These are phyloP conservation scores for Stemphylium lycopersici DNA, from an alignment of 2,329 filamentous ascomycete species.

Conservation along the genomic window DNA sequence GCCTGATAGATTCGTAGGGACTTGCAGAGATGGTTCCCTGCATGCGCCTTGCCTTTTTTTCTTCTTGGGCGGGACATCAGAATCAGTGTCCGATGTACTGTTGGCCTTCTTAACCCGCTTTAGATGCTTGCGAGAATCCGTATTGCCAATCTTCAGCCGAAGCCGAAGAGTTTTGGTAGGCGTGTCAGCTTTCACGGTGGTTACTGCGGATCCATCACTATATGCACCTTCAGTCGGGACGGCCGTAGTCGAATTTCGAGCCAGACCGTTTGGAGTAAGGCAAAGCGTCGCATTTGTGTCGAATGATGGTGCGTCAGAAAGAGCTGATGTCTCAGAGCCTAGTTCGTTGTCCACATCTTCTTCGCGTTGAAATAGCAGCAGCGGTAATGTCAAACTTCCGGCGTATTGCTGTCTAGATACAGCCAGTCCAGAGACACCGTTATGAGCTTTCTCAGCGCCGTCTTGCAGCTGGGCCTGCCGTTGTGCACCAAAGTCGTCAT, in stretches of 20 bases:
- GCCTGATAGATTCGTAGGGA: not conserved
- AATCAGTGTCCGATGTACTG: slow-evolving; percentile 9
- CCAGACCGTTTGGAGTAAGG: no score
- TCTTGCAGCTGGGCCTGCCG: slow-evolving; percentile 3
- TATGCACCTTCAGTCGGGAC: no score
- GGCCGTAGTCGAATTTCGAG: no score
- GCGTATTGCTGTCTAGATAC: not conserved
- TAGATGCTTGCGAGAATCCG: not conserved
- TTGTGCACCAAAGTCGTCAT: not conserved
- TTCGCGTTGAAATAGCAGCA: not conserved
- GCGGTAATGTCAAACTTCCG: not conserved
- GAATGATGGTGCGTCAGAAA: not conserved
- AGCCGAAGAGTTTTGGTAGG: no score
- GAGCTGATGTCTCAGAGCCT: not conserved
- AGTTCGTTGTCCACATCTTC: not conserved
- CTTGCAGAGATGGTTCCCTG: not conserved
- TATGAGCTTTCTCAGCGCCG: not conserved
- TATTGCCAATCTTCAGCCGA: not conserved
- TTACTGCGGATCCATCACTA: no score
- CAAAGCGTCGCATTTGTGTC: no score
- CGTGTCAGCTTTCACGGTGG: no score
- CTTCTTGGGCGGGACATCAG: slow-evolving; percentile 9
- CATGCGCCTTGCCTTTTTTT: slow-evolving; percentile 2
- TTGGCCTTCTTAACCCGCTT: not conserved
- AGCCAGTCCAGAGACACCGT: not conserved